Conservation (phyloP, 2,329 filamentous ascomycete genomes). For the Phyllosticta citriasiana region DNA sequence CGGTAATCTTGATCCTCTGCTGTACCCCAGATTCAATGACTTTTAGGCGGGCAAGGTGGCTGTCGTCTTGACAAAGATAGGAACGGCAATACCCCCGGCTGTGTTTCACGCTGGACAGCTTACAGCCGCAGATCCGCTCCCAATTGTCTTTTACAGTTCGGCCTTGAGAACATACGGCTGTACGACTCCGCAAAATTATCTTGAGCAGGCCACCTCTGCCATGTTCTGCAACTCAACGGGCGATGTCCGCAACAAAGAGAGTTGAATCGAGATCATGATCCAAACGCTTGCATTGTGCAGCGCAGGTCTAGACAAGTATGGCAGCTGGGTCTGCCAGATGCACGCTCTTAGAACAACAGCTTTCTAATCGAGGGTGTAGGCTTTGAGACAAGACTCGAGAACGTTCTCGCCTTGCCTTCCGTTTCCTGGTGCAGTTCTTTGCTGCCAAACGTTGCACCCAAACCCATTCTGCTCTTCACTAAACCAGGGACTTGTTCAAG, state of each 20-base stretch:
- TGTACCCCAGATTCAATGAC: neutral
- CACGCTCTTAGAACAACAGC: too few relatives aligned
- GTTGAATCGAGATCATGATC: neutral
- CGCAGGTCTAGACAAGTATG: too few relatives aligned
- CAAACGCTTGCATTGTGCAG: too few relatives aligned
- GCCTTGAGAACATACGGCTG: neutral
- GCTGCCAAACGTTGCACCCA: neutral
- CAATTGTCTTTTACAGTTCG: neutral
- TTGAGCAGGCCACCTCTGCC: neutral
- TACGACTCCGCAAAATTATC: neutral
- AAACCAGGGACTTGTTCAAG: neutral
- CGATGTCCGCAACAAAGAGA: neutral
- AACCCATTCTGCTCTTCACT: neutral
- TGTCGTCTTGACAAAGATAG: neutral
- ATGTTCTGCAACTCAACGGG: too few relatives aligned
- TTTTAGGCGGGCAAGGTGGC: neutral
- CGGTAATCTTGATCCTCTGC: neutral
- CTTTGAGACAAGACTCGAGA: too few relatives aligned
- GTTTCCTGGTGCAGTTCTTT: neutral
- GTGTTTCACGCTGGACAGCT: neutral
- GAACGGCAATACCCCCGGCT: neutral
- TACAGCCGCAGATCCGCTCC: neutral
- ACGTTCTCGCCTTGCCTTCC: neutral
- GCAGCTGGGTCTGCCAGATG: too few relatives aligned
- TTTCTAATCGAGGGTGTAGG: too few relatives aligned